phyloP scores from a whole-genome alignment of 371 early-diverging fungal genomes.

The Saksenaea vasiformis region DNA sequence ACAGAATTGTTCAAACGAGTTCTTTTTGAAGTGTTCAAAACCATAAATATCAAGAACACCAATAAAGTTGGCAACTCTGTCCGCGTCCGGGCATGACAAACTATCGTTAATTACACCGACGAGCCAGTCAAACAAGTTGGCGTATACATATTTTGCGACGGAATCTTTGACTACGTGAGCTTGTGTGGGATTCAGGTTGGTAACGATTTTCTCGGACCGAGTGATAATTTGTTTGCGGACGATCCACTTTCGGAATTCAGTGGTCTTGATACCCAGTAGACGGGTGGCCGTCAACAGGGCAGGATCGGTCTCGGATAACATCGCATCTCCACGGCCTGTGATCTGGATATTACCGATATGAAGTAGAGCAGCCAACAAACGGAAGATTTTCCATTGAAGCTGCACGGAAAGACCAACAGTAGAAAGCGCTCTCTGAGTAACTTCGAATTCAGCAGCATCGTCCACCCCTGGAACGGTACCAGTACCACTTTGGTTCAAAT shows the following conservation, averaged over 20 bases:
- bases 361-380: slow-evolving; percentile 83
- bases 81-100: slow-evolving; percentile 59
- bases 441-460: slow-evolving; percentile 88
- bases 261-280: slow-evolving; percentile 73
- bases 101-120: slow-evolving; percentile 82
- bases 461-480: slow-evolving; percentile 84
- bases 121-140: slow-evolving; percentile 92
- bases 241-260: slow-evolving; percentile 89
- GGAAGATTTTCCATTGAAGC: slow-evolving; percentile 89
- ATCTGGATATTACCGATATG: slow-evolving; percentile 93
- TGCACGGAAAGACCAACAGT: slow-evolving; percentile 85
- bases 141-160: slow-evolving; percentile 93
- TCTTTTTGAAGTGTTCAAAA: slow-evolving; percentile 96
- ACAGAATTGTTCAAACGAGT: slow-evolving; percentile 99
- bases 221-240: slow-evolving; percentile 88
- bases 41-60: slow-evolving; percentile 98
- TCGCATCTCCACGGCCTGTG: slow-evolving; percentile 68
- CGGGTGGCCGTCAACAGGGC: slow-evolving; percentile 66
- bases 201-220: slow-evolving; percentile 85
- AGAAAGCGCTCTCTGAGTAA: slow-evolving; percentile 83
- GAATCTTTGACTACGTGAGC: slow-evolving; percentile 87
- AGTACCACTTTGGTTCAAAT: slow-evolving; percentile 84
- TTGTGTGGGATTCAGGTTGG: slow-evolving; percentile 73
- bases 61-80: slow-evolving; percentile 68
- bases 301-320: slow-evolving; percentile 75